Evolutionary conservation across 305 asterid species (phyloP).

Genomic region (Solanum chacoense): DNA sequence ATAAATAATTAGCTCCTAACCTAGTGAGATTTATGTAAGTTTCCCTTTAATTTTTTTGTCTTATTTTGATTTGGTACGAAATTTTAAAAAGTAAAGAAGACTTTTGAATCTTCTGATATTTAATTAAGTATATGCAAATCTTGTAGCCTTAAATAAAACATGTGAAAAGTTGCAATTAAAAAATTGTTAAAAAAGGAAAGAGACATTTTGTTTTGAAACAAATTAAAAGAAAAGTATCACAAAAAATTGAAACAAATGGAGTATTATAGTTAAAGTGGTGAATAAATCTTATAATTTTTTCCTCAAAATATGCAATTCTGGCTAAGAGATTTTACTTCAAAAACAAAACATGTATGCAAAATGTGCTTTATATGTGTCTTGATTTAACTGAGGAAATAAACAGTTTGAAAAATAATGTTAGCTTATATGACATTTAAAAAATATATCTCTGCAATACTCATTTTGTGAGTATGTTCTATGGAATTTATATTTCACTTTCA

Average conservation of each 20-base stretch:
- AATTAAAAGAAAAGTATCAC: background rate
- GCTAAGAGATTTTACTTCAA: background rate
- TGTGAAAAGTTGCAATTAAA: background rate
- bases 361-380: background rate
- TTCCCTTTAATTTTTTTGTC: background rate
- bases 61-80: background rate
- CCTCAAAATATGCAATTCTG: background rate
- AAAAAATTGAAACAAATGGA: background rate
- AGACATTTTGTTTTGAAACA: background rate
- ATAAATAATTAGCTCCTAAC: background rate
- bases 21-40: background rate
- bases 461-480: too few relatives aligned
- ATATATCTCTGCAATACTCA: too few relatives aligned
- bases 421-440: background rate
- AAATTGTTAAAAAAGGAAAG: background rate
- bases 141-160: background rate
- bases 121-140: background rate
- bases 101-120: background rate
- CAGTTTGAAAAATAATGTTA: background rate
- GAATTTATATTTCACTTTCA: background rate
- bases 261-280: too few relatives aligned
- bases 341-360: background rate
- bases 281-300: background rate
- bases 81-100: background rate
- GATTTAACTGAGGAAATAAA: background rate